A percentile compares a stretch with the other conserved stretches of the same genome.
These are phyloP conservation scores for Apiotrichum sp. DNA, from an alignment of 1,284 basidiomycete species.

Conservation along the genomic window DNA sequence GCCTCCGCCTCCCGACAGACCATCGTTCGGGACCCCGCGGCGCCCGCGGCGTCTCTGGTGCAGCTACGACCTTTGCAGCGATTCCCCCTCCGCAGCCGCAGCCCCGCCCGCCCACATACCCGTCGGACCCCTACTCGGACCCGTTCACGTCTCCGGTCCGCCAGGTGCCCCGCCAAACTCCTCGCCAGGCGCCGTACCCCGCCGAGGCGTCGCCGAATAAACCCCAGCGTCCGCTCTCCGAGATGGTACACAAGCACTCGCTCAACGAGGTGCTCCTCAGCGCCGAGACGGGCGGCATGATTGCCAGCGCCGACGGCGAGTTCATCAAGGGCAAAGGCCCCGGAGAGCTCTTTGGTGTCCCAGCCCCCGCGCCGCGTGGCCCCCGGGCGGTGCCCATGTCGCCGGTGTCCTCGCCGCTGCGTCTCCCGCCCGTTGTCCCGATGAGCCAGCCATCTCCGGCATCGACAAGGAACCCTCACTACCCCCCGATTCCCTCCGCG, in stretches of 20 bases:
- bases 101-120: not conserved
- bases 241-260: constrained; percentile 19
- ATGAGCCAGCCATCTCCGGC: not conserved
- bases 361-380: not conserved
- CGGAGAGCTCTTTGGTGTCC: not conserved
- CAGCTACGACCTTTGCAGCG: not conserved
- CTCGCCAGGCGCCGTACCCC: not conserved
- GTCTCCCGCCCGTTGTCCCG: not conserved
- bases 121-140: not conserved
- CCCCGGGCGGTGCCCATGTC: not conserved
- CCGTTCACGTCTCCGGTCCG: not conserved
- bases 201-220: not conserved
- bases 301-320: constrained; percentile 3
- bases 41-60: not conserved
- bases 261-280: constrained; percentile 30
- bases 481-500: not conserved
- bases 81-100: not conserved
- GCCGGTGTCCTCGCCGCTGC: not conserved
- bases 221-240: not conserved
- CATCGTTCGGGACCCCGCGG: not conserved
- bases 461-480: not conserved
- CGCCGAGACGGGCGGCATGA: constrained; percentile 34
- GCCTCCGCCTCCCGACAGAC: not conserved
- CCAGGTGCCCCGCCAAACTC: not conserved
- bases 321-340: constrained; percentile 1